Evolutionary conservation across 1,284 basidiomycete species (phyloP).

Genomic region (Apiotrichum brassicae): DNA sequence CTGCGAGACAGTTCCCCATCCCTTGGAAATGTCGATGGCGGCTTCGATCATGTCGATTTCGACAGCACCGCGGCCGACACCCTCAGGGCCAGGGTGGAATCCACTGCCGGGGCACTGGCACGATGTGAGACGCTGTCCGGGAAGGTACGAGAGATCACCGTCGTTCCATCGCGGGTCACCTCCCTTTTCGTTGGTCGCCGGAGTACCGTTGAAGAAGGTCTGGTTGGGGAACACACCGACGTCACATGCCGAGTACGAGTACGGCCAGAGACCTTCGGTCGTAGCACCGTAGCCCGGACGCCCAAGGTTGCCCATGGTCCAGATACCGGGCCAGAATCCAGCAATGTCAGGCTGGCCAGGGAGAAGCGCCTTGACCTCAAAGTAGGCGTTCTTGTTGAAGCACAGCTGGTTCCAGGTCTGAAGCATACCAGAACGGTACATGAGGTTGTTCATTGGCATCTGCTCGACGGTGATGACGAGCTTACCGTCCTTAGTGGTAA

Average conservation of each 20-base stretch:
- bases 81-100: slow-evolving; percentile 60
- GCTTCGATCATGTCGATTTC: slow-evolving; percentile 66
- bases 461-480: slow-evolving; percentile 70
- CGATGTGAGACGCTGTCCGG: slow-evolving; percentile 52
- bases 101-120: slow-evolving; percentile 50
- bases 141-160: slow-evolving; percentile 40
- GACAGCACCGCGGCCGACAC: slow-evolving; percentile 55
- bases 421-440: slow-evolving; percentile 59
- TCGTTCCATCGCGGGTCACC: slow-evolving; percentile 24
- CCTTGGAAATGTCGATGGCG: slow-evolving; percentile 39
- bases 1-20: slow-evolving; percentile 24
- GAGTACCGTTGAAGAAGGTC: slow-evolving; percentile 44
- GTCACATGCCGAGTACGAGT: slow-evolving; percentile 44
- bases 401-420: slow-evolving; percentile 52
- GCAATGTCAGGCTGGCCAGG: slow-evolving; percentile 38
- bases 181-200: slow-evolving; percentile 39
- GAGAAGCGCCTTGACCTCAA: slow-evolving; percentile 39
- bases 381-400: slow-evolving; percentile 43
- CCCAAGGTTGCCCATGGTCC: slow-evolving; percentile 50
- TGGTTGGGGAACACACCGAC: slow-evolving; percentile 26
- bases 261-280: slow-evolving; percentile 66
- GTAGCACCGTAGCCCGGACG: slow-evolving; percentile 55
- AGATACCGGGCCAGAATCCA: slow-evolving; percentile 53
- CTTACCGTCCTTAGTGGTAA: slow-evolving; percentile 73
- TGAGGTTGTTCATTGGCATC: slow-evolving; percentile 63